A percentile compares a stretch with the other conserved stretches of the same genome.
Conservation (phyloP, 441 rosid species). For the Mallotus repandus region DNA sequence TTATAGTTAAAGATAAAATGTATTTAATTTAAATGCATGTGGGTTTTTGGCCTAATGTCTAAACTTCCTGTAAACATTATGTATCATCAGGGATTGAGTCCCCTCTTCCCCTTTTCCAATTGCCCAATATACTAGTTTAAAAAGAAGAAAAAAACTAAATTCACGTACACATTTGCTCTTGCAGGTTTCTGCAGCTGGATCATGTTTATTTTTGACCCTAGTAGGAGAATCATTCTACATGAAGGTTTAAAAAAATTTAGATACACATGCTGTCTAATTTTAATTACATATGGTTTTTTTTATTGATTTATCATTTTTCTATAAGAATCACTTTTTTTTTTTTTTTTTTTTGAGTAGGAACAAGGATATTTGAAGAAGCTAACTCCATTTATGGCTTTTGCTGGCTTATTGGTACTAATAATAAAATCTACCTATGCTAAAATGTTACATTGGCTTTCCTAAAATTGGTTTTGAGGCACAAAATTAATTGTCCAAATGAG, state of each 20-base stretch:
- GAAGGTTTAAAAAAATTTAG: slow-evolving; percentile 3
- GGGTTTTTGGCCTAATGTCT: too few relatives aligned
- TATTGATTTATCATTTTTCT: neutral
- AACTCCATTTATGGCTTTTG: neutral
- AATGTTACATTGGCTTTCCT: too few relatives aligned
- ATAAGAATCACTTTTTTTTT: too few relatives aligned
- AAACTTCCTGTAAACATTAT: too few relatives aligned
- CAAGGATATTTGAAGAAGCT: neutral
- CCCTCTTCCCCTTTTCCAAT: too few relatives aligned
- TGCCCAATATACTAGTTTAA: too few relatives aligned
- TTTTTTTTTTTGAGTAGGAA: neutral
- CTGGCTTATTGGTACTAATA: neutral
- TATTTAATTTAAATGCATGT: neutral
- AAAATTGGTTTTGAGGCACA: neutral
- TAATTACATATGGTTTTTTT: too few relatives aligned
- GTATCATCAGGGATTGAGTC: too few relatives aligned
- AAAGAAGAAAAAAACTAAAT: too few relatives aligned
- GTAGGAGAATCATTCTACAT: slow-evolving; percentile 17
- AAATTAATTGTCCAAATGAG: too few relatives aligned
- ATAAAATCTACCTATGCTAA: neutral
- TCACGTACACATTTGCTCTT: neutral
- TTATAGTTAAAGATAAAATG: neutral
- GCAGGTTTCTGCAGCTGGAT: slow-evolving; percentile 23
- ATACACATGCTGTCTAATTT: too few relatives aligned
- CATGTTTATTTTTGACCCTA: slow-evolving; percentile 13